phyloP scores from a whole-genome alignment of 495 filamentous ascomycete genomes.

The Aspergillus egyptiacus region DNA sequence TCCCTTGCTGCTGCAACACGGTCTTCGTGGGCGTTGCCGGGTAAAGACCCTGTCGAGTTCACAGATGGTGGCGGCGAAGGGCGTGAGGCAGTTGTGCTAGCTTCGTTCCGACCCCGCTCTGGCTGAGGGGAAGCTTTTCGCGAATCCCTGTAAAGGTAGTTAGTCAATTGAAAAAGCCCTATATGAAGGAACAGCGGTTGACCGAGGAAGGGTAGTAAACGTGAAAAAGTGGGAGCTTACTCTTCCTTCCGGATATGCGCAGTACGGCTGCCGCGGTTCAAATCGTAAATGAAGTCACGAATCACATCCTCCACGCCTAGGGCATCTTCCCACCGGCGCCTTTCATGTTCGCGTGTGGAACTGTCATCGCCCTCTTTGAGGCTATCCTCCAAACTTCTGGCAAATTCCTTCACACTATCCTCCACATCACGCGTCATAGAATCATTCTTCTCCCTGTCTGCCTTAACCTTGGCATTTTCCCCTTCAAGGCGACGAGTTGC shows the following conservation, averaged over 20 bases:
- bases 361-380: conserved; percentile 76
- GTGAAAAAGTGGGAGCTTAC: conserved; percentile 35
- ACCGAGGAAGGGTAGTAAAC: not conserved
- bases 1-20: conserved; percentile 94
- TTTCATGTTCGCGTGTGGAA: conserved; percentile 75
- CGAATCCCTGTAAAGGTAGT: conserved; percentile 14
- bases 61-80: conserved; percentile 40
- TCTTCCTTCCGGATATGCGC: conserved; percentile 71
- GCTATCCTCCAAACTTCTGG: conserved; percentile 73
- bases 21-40: conserved; percentile 83
- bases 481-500: conserved; percentile 78
- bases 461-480: conserved; percentile 71
- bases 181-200: not conserved
- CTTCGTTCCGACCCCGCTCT: conserved; percentile 21
- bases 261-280: conserved; percentile 77
- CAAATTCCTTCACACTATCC: conserved; percentile 89
- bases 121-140: conserved; percentile 24
- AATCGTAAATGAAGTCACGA: conserved; percentile 93
- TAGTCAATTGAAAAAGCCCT: not conserved
- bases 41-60: conserved; percentile 38
- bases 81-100: conserved; percentile 27
- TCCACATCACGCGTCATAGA: conserved; percentile 95
- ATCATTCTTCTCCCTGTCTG: conserved; percentile 89
- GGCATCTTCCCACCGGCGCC: conserved; percentile 91
- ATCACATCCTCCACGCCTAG: conserved; percentile 95